These are phyloP conservation scores for Candida nitratophila DNA, from an alignment of 805 yeast species.

Conservation along the genomic window DNA sequence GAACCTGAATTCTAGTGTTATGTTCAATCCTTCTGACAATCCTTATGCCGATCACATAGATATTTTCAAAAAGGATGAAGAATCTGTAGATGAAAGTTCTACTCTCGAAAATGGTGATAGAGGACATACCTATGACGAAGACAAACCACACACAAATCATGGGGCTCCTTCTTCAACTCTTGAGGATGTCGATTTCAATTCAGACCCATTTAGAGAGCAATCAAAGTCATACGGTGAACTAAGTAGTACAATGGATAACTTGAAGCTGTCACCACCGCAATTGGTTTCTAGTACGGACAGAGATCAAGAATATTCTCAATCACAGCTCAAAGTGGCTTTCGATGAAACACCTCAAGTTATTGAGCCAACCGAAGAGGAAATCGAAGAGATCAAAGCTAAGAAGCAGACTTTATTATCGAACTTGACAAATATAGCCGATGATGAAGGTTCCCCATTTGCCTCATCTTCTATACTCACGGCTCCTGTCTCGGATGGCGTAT, in stretches of 20 bases:
- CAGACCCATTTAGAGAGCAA: conserved; percentile 6
- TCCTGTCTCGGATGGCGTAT: conserved; percentile 10
- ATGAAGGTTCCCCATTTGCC: conserved; percentile 6
- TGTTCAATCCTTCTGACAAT: conserved; percentile 13
- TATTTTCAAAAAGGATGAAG: conserved; percentile 7
- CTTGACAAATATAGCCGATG: conserved; percentile 31
- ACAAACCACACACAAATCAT: no score
- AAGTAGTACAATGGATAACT: conserved; percentile 14
- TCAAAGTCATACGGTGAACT: conserved; percentile 9
- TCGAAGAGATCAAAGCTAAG: conserved; percentile 22
- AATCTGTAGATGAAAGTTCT: conserved; percentile 11
- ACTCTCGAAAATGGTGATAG: conserved; percentile 10
- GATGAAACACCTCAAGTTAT: conserved; percentile 4
- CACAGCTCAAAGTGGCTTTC: conserved; percentile 3
- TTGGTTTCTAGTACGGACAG: conserved; percentile 1
- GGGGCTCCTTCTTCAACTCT: conserved; percentile 1
- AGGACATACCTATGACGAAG: conserved; percentile 3
- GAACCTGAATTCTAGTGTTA: conserved; percentile 20
- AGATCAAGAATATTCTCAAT: conserved; percentile 2
- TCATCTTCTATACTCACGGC: conserved; percentile 9
- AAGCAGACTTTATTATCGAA: conserved; percentile 33
- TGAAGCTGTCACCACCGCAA: conserved; percentile 8
- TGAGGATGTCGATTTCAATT: conserved; percentile 15
- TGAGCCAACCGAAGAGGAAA: conserved; percentile 6
- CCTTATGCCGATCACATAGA: conserved; percentile 14